These are phyloP conservation scores for Athelia sp. DNA, from an alignment of 1,284 basidiomycete species.

Conservation along the genomic window DNA sequence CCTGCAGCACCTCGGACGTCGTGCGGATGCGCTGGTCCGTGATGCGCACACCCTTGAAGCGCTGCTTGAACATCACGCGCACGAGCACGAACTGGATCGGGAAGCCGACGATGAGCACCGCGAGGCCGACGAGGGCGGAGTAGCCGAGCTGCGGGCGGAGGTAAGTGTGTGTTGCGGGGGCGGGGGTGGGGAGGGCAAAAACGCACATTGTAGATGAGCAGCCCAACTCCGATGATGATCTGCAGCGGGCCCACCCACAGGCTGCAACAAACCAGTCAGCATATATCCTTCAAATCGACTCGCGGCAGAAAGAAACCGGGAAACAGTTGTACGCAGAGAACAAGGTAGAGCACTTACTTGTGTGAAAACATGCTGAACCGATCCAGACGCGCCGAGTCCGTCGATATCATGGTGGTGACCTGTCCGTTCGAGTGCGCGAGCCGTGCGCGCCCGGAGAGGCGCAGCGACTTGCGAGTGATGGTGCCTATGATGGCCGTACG, in stretches of 20 bases:
- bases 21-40: conserved; percentile 72
- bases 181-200: neutral
- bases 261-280: conserved; percentile 22
- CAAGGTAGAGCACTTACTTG: conserved; percentile 31
- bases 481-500: conserved; percentile 57
- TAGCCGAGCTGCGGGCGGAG: conserved; percentile 47
- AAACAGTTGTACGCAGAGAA: neutral
- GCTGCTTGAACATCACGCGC: conserved; percentile 56
- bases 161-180: conserved; percentile 5
- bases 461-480: conserved; percentile 69
- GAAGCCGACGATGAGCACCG: conserved; percentile 30
- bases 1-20: conserved; percentile 61
- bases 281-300: conserved; percentile 5
- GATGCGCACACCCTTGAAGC: conserved; percentile 61
- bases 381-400: conserved; percentile 54
- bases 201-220: conserved; percentile 57
- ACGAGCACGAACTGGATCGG: conserved; percentile 57
- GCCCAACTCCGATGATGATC: conserved; percentile 58
- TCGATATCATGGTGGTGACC: conserved; percentile 68
- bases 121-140: conserved; percentile 69
- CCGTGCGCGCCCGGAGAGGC: conserved; percentile 61
- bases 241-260: conserved; percentile 55
- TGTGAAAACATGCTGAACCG: conserved; percentile 41
- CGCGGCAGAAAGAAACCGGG: neutral
- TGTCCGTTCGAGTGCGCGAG: conserved; percentile 58